A percentile compares a stretch with the other conserved stretches of the same genome.
Conservation (phyloP, 352 stramenopile species). For the Phytophthora multivora region DNA sequence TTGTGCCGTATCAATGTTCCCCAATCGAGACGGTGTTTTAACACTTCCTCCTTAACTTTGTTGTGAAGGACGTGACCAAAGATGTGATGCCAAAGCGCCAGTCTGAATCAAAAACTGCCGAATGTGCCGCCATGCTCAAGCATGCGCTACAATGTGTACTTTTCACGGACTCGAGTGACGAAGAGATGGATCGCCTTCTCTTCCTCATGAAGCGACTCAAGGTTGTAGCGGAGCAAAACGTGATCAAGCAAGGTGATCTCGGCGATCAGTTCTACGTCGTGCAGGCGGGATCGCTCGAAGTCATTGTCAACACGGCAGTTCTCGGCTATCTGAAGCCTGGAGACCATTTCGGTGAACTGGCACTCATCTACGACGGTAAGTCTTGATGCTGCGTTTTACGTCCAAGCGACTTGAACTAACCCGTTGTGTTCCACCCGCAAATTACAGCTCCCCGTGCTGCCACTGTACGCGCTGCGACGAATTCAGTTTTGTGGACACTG, state of each 20-base stretch:
- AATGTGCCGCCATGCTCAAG: constrained; percentile 56
- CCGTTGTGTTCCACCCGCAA: constrained; percentile 3
- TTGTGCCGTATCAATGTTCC: too few relatives aligned
- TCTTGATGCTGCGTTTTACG: background rate
- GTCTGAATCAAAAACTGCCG: constrained; percentile 67
- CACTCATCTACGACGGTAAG: constrained; percentile 86
- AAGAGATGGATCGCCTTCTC: constrained; percentile 75
- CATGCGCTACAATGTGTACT: constrained; percentile 63
- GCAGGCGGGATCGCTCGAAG: constrained; percentile 63
- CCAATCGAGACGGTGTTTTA: too few relatives aligned
- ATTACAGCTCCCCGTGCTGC: constrained; percentile 83
- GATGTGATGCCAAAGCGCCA: constrained; percentile 47
- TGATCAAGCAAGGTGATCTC: constrained; percentile 93
- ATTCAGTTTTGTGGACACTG: constrained; percentile 89
- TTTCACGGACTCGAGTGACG: constrained; percentile 65
- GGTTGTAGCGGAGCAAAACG: constrained; percentile 71
- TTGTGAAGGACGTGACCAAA: constrained; percentile 40
- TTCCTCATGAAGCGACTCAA: constrained; percentile 80
- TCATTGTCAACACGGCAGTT: constrained; percentile 66
- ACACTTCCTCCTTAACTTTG: background rate
- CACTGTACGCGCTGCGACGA: constrained; percentile 90
- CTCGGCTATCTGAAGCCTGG: constrained; percentile 61
- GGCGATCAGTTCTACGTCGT: constrained; percentile 94
- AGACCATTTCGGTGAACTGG: constrained; percentile 91
- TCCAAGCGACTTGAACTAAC: background rate